Evolutionary conservation across 2,329 filamentous ascomycete species (phyloP), one percentile per base, ranked within the genome.

Genomic region (Tetracladium maxilliforme): DNA sequence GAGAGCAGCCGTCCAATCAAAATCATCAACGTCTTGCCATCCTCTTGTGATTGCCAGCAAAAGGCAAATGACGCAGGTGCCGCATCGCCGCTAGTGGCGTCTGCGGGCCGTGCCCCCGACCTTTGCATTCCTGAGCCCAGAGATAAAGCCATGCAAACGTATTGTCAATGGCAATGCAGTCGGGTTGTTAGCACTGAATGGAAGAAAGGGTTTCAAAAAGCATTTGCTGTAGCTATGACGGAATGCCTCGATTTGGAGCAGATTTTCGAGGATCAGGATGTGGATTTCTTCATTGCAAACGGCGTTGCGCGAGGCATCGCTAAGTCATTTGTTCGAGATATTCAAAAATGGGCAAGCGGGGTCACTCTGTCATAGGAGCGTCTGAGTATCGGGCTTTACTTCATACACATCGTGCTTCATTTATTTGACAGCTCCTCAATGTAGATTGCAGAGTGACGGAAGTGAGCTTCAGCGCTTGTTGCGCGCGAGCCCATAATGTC

Each of bases 241-340:
- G 23, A 42, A 20, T 21, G 28, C 26, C 28, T 42, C 17, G 36
- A 41, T 31, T 30, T 46, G 10, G 31, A 47, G 32, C 41, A 39
- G 30, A 32, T 50, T 16, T 30, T 35, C 28, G 21, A 40, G 10
- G 39, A 49, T 29, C 38, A 38, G 35, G 30, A 50, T 25, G 25
- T 34, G 23, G 26, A 32, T 13, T 49, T 49, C 29, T 45, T 46
- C 24, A 34, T 43, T 25, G 27, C 39, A 17, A 32, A 32, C 22
- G 44, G 40, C 4, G 31, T 51, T 18, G 46, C 42, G 29, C 32
- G 27, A 14, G 41, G 44, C 14, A 25, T 40, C 34, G 42, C 44
- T 10, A 27, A 35, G 11, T 37, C 39, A 16, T 41, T 48, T 29
- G 36, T 47, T 12, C 28, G 30, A 24, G 43, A 49, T 28, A 49